Evolutionary conservation across 2,329 filamentous ascomycete genomes (phyloP), one percentile per base, ranked within the genome.

Genomic region (Colletotrichum noveboracense): DNA sequence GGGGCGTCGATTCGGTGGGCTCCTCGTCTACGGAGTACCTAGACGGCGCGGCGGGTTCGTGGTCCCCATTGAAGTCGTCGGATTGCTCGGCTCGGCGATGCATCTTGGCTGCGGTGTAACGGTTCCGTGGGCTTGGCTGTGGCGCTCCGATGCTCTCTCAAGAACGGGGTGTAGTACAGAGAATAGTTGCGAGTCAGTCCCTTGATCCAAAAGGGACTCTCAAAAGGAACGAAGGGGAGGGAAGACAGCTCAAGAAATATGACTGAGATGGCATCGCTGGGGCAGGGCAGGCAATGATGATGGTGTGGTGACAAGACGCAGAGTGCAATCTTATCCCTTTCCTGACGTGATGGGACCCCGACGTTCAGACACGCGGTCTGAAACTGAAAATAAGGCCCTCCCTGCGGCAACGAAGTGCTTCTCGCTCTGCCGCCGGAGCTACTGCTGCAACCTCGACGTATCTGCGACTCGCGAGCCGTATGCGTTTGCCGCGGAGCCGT

Each of bases 1-100:
- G 67, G 13, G 75, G 72, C 72, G 72, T 77, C 7, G 34, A 52
- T 24, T 76, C 72, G 26, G 71, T 75, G 13, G 68, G 43, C n/a
- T 52, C 18, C n/a, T 36, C 43, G 18, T 65, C 66, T 32, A 38
- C 58, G 16, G 61, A 62, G 13, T 56, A 36, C 18, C 30, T 62
- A 14, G 71, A 36, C 36, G 61, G 56, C 30, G 52, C 5, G 61
- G 30, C 30, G 71, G 43, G 43, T 13, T 70, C 58, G 34, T 26
- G 24, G 34, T 64, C 70, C 58, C 58, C 28, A 24, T 72, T 61
- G 24, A 66, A 34, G 58, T 68, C 30, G 36, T 52, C 65, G 10
- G 74, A 58, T n/a, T 48, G 62, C n/a, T 64, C 73, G 56, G 64
- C 13, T 9, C 36, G 64, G 65, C 32, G 64, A 55, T 24, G 64